Percentiles rank a stretch among this genome's conserved stretches.
Conservation (phyloP, 768 basidiomycete species). For the Boletus reticuloceps region DNA sequence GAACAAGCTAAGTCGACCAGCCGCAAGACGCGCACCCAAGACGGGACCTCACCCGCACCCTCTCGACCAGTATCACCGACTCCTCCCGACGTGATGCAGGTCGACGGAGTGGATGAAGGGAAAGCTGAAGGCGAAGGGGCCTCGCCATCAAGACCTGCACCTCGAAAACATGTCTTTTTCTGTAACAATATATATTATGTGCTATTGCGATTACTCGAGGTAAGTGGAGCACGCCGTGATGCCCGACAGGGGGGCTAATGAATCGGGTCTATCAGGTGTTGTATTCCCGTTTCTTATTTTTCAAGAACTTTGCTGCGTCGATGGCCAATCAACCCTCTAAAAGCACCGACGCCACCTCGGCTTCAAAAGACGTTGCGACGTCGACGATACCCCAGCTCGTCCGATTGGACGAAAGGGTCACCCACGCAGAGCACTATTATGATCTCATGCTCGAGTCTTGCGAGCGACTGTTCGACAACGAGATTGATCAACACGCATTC, state of each 20-base stretch:
- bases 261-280: slow-evolving; percentile 53
- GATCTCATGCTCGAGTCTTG: slow-evolving; percentile 81
- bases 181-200: slow-evolving; percentile 88
- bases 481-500: slow-evolving; percentile 81
- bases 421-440: slow-evolving; percentile 69
- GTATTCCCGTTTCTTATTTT: slow-evolving; percentile 75
- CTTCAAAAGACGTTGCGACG: slow-evolving; percentile 29
- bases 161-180: slow-evolving; percentile 69
- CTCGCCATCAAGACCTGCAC: slow-evolving; percentile 28
- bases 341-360: not conserved
- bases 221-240: slow-evolving; percentile 33
- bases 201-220: slow-evolving; percentile 83
- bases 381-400: slow-evolving; percentile 26
- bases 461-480: slow-evolving; percentile 89
- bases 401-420: slow-evolving; percentile 34
- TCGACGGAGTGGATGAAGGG: slow-evolving; percentile 31
- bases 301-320: slow-evolving; percentile 67
- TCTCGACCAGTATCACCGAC: slow-evolving; percentile 67
- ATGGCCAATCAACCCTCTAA: slow-evolving; percentile 31
- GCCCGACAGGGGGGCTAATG: slow-evolving; percentile 1
- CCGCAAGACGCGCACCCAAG: slow-evolving; percentile 56
- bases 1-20: slow-evolving; percentile 74
- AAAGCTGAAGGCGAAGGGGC: slow-evolving; percentile 11
- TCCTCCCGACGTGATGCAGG: slow-evolving; percentile 41
- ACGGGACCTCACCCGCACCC: slow-evolving; percentile 49